Conservation (phyloP, 306 rosid genomes). For the Vigna mungo region DNA sequence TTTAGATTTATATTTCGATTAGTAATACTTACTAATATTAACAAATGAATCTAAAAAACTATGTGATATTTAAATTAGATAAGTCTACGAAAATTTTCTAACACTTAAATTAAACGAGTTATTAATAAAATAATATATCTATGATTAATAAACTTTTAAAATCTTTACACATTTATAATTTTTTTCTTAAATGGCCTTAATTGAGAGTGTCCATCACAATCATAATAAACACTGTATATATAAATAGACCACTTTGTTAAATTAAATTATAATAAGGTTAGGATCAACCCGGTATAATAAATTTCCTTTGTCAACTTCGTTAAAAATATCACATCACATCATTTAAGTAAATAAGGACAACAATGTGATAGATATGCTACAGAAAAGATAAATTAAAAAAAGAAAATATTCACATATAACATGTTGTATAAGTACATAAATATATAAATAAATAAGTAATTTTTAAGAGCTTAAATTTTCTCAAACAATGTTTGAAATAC, state of each 20-base stretch:
- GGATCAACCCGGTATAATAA: slow-evolving; percentile 41
- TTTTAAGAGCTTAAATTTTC: not conserved
- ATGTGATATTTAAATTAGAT: too few relatives aligned
- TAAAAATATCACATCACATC: not conserved
- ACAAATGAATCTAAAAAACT: too few relatives aligned
- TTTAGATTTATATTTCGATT: too few relatives aligned
- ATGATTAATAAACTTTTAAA: too few relatives aligned
- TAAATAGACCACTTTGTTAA: not conserved
- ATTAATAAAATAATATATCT: too few relatives aligned
- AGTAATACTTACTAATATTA: too few relatives aligned
- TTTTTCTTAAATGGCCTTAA: too few relatives aligned
- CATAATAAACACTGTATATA: not conserved
- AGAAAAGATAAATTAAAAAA: not conserved
- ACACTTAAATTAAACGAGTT: too few relatives aligned
- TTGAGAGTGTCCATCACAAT: too few relatives aligned
- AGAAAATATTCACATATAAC: not conserved
- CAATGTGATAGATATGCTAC: not conserved
- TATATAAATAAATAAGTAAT: not conserved
- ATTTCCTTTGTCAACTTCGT: not conserved
- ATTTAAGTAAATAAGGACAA: not conserved
- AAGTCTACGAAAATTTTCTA: too few relatives aligned
- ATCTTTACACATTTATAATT: too few relatives aligned
- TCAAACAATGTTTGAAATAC: too few relatives aligned
- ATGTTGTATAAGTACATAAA: not conserved
- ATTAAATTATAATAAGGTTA: slow-evolving; percentile 6